phyloP scores from a whole-genome alignment of 306 rosid species.

The Amphicarpaea edgeworthii region DNA sequence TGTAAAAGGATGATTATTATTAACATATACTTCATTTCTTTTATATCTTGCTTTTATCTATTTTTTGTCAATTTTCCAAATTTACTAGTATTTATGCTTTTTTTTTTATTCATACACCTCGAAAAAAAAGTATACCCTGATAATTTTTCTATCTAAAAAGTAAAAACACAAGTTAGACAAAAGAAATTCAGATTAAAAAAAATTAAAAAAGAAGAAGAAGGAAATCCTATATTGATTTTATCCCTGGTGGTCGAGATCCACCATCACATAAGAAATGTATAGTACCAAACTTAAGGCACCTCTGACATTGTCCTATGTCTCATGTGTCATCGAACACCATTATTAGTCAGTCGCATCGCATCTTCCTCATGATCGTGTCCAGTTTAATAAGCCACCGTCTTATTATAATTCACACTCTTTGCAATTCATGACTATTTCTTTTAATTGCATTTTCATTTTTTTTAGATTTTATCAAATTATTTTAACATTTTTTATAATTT shows the following conservation, averaged over 20 bases:
- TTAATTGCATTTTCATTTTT: too few species aligned
- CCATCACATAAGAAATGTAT: neutral
- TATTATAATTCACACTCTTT: too few species aligned
- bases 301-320: neutral
- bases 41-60: too few species aligned
- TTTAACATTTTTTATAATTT: too few species aligned
- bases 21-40: too few species aligned
- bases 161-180: neutral
- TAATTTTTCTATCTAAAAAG: neutral
- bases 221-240: neutral
- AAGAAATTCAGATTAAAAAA: neutral
- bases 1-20: too few species aligned
- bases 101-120: too few species aligned
- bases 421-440: too few species aligned
- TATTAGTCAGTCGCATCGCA: neutral
- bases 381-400: neutral
- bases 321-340: neutral
- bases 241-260: neutral
- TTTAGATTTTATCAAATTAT: too few species aligned
- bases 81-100: too few species aligned
- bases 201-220: neutral
- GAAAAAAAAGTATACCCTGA: too few species aligned
- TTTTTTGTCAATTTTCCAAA: too few species aligned
- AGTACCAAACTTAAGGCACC: neutral
- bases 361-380: neutral